Conservation (phyloP, 345 rosid species). For the Populus simonii region DNA sequence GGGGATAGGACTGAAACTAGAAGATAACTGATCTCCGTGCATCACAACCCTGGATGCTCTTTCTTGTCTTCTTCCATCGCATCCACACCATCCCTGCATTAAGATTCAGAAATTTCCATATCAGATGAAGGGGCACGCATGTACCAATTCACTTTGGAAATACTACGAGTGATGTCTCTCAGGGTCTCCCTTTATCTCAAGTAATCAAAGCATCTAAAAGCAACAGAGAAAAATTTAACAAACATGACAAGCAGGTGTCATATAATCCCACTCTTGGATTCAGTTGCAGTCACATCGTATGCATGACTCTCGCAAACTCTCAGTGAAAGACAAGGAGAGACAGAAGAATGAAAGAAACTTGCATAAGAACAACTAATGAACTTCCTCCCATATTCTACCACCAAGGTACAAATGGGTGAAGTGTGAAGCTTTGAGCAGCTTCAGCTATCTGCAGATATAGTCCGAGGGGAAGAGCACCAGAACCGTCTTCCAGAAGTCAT, state of each 20-base stretch:
- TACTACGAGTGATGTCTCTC: not conserved
- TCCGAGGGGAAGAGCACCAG: not conserved
- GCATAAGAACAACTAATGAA: not conserved
- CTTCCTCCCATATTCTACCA: not conserved
- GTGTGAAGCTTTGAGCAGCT: not conserved
- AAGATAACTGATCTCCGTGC: not conserved
- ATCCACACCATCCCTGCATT: conserved; percentile 38
- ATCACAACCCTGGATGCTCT: conserved; percentile 33
- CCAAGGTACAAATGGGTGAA: not conserved
- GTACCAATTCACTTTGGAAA: not conserved
- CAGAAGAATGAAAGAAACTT: not conserved
- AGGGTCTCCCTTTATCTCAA: not conserved
- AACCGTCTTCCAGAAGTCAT: not conserved
- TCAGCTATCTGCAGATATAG: not conserved
- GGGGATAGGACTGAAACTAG: not conserved
- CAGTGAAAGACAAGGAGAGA: not conserved
- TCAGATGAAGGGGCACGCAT: not conserved
- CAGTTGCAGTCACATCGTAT: not conserved
- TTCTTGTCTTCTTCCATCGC: conserved; percentile 45
- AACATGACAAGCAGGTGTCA: not conserved
- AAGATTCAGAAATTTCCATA: not conserved
- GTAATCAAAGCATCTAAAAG: not conserved
- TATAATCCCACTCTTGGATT: not conserved
- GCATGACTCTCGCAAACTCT: not conserved
- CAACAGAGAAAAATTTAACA: not conserved